A percentile compares a stretch with the other conserved stretches of the same genome.
phyloP scores from a whole-genome alignment of 179 eudicot genomes.

The Gypsophila paniculata region DNA sequence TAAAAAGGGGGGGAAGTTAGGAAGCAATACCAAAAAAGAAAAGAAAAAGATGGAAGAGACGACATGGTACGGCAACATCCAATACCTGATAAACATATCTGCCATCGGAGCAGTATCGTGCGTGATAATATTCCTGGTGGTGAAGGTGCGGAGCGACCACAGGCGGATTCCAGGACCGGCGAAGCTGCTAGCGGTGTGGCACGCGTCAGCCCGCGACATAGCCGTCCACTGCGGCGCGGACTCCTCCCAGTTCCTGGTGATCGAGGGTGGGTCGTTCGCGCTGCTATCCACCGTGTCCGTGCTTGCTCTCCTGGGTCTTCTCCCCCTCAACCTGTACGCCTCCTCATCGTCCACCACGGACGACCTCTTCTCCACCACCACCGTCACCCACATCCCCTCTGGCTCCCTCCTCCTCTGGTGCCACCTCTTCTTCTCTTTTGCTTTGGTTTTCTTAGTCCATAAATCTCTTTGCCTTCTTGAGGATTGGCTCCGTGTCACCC shows the following conservation, averaged over 20 bases:
- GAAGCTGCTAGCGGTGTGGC: slow-evolving; percentile 95
- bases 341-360: slow-evolving; percentile 63
- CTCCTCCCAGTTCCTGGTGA: slow-evolving; percentile 78
- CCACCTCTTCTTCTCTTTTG: slow-evolving; percentile 52
- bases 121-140: slow-evolving; percentile 59
- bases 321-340: slow-evolving; percentile 66
- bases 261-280: slow-evolving; percentile 76
- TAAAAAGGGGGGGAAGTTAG: too few relatives aligned
- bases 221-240: slow-evolving; percentile 88
- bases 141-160: slow-evolving; percentile 90
- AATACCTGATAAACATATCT: slow-evolving; percentile 86
- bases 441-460: slow-evolving; percentile 59
- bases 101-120: slow-evolving; percentile 71
- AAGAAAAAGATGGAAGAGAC: slow-evolving; percentile 10
- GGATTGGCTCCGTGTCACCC: slow-evolving; percentile 55
- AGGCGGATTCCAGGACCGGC: slow-evolving; percentile 76
- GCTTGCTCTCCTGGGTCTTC: slow-evolving; percentile 37
- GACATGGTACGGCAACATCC: slow-evolving; percentile 89
- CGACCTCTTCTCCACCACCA: slow-evolving; percentile 80
- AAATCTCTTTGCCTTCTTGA: slow-evolving; percentile 55
- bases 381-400: slow-evolving; percentile 53
- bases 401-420: slow-evolving; percentile 72
- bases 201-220: slow-evolving; percentile 67
- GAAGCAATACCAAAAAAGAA: too few relatives aligned
- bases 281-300: slow-evolving; percentile 45